Evolutionary conservation across 129 eudicot species (phyloP), one percentile per base, ranked within the genome.

Genomic region (Calendula officinalis): DNA sequence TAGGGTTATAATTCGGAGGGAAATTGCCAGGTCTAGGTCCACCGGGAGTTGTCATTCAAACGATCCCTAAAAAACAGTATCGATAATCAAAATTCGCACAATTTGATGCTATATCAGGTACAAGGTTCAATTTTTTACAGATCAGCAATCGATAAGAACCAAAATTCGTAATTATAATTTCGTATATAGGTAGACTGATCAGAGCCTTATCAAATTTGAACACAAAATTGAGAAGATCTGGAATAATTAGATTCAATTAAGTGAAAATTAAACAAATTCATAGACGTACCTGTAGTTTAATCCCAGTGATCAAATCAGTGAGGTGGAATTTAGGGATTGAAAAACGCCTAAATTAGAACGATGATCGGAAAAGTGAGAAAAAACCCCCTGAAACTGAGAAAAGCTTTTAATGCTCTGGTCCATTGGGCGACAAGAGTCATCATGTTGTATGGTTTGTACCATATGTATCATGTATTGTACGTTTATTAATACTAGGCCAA

Each of bases 11-110:
- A 80, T 81, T 81, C 11, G 81, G 84, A 5, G 87, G 87, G 7
- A 70, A 41, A 62, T 75, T 80, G 54, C 82, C 75, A 8, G 62
- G 69, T 51, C 76, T 71, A 71, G 69, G 62, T 60, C 76, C 76
- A 72, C 96, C 92, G 7, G 92, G 87, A 69, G 92, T 57, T 9
- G 85, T 83, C 94, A 82, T 85, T 62, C 38, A 42, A 52, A 72
- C 33, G 44, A 72, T 42, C 57, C 76, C 77, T 72, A 44, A 54
- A 72, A 66, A 55, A 41, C 54, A 38, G 37, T 70, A 70, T 40
- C 11, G 40, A 2, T 10, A 5, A 62, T 71, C 69, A 72, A 42
- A 62, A 71, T 52, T 41, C 39, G 7, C 67, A 50, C 42, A 32
- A 37, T 17, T 59, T 27, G 34, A n/a, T 40, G 27, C 62, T 39